These are phyloP conservation scores for Nidula niveotomentosa DNA, from an alignment of 1,284 basidiomycete species.

Conservation along the genomic window DNA sequence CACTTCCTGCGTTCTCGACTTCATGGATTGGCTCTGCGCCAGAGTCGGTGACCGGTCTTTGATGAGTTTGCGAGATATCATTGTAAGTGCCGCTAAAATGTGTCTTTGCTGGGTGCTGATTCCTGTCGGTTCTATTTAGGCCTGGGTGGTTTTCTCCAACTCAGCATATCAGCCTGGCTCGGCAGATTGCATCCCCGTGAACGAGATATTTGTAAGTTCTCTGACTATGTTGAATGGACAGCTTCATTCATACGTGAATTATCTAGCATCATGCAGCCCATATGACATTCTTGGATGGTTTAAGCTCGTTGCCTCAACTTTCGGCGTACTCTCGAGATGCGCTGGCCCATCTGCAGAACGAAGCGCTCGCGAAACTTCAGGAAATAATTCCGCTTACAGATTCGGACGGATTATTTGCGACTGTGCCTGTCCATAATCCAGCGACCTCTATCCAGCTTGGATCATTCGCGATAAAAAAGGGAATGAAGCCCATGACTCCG, in stretches of 20 bases:
- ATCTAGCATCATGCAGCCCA: slow-evolving; percentile 82
- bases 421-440: slow-evolving; percentile 32
- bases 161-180: slow-evolving; percentile 40
- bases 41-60: slow-evolving; percentile 69
- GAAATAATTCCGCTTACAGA: slow-evolving; percentile 49
- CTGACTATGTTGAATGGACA: not conserved
- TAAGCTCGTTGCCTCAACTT: slow-evolving; percentile 75
- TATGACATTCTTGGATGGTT: slow-evolving; percentile 85
- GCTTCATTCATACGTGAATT: slow-evolving; percentile 1
- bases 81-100: slow-evolving; percentile 51
- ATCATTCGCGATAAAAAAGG: slow-evolving; percentile 73
- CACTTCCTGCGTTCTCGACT: slow-evolving; percentile 75
- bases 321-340: slow-evolving; percentile 51
- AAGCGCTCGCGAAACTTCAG: slow-evolving; percentile 46
- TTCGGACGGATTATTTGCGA: slow-evolving; percentile 17
- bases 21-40: slow-evolving; percentile 78
- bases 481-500: slow-evolving; percentile 35
- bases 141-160: slow-evolving; percentile 93
- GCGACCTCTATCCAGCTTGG: slow-evolving; percentile 62
- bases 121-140: slow-evolving; percentile 43
- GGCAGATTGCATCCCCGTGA: slow-evolving; percentile 35
- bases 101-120: slow-evolving; percentile 3
- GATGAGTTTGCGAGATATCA: slow-evolving; percentile 84
- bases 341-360: slow-evolving; percentile 46
- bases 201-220: slow-evolving; percentile 73